These are phyloP conservation scores for Scedosporium dehoogii DNA, from an alignment of 2,329 filamentous ascomycete genomes.

Conservation along the genomic window DNA sequence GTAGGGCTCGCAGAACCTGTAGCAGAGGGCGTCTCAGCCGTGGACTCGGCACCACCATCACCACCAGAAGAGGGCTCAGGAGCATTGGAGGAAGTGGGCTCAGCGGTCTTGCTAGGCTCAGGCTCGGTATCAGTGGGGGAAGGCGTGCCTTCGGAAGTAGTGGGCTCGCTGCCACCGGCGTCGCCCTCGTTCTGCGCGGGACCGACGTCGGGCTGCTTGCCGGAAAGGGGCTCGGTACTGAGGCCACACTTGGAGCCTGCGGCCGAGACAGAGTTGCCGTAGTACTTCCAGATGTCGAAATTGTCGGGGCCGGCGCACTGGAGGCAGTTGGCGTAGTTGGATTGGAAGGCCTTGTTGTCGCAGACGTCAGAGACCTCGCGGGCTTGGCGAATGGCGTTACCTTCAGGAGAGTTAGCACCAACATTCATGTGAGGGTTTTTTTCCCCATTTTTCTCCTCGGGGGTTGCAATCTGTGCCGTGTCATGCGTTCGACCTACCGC, in stretches of 20 bases:
- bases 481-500: conserved; percentile 22
- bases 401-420: conserved; percentile 7
- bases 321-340: conserved; percentile 30
- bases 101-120: background rate
- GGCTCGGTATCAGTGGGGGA: background rate
- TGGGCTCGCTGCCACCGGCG: background rate
- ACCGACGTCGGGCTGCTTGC: background rate
- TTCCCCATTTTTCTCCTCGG: background rate
- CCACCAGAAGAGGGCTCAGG: background rate
- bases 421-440: conserved; percentile 12
- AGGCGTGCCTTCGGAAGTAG: background rate
- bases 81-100: background rate
- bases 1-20: background rate
- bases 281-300: conserved; percentile 33
- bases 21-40: background rate
- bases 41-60: background rate
- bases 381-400: conserved; percentile 21
- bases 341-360: conserved; percentile 25
- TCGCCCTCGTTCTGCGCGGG: background rate
- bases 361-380: conserved; percentile 23
- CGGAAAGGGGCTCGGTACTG: background rate
- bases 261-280: conserved; percentile 24
- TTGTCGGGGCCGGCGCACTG: conserved; percentile 27
- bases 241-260: conserved; percentile 21
- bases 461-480: background rate